These are phyloP conservation scores for Cerioporus squamosus DNA, from an alignment of 1,284 basidiomycete species.

Conservation along the genomic window DNA sequence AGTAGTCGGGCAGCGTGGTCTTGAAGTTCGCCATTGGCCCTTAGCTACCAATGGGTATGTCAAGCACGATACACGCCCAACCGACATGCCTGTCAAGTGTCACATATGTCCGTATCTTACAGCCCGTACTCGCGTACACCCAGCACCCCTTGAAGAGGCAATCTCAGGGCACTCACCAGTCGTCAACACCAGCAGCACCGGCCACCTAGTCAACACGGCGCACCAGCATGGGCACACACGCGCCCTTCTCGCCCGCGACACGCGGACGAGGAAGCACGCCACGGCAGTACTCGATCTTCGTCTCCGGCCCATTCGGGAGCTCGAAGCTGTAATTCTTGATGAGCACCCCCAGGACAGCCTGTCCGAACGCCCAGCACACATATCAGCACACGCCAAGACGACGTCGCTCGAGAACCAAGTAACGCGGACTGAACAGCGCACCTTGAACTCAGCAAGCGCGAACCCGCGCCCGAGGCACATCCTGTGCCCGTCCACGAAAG, in stretches of 20 bases:
- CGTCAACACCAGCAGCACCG: too few species aligned
- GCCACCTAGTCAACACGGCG: constrained; percentile 27
- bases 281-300: constrained; percentile 39
- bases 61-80: too few species aligned
- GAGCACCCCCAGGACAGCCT: constrained; percentile 51
- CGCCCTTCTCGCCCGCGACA: constrained; percentile 45
- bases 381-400: background rate
- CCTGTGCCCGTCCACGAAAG: constrained; percentile 45
- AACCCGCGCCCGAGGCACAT: constrained; percentile 47
- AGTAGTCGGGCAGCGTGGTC: too few species aligned
- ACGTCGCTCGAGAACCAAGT: background rate
- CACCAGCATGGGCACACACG: constrained; percentile 46
- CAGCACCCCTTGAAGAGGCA: background rate
- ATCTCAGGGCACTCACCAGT: background rate
- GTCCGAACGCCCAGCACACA: background rate
- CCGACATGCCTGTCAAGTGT: too few species aligned
- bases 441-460: constrained; percentile 53
- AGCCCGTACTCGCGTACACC: background rate
- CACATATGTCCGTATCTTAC: background rate
- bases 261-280: constrained; percentile 48
- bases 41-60: too few species aligned
- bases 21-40: too few species aligned
- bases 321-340: constrained; percentile 50
- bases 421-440: constrained; percentile 17
- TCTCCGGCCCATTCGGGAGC: constrained; percentile 43